Percentiles rank a stretch among this genome's conserved stretches.
These are phyloP conservation scores for Lipomyces anomalus DNA, from an alignment of 805 yeast species.

Conservation along the genomic window DNA sequence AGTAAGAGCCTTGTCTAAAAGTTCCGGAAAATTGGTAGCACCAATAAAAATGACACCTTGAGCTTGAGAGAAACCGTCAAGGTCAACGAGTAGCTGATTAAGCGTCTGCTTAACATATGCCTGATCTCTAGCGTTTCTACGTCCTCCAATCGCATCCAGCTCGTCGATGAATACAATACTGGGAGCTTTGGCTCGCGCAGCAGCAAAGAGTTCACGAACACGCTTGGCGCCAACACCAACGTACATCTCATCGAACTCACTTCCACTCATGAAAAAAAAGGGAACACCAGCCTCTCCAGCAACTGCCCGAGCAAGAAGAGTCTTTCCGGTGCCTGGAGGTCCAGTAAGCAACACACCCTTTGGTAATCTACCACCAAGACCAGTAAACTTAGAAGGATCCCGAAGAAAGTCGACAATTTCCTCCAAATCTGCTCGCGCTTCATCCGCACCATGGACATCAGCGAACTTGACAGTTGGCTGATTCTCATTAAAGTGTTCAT, in stretches of 20 bases:
- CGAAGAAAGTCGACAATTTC: slow-evolving; percentile 96
- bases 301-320: slow-evolving; percentile 92
- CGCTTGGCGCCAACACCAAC: slow-evolving; percentile 99
- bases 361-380: slow-evolving; percentile 94
- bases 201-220: slow-evolving; percentile 86
- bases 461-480: slow-evolving; percentile 80
- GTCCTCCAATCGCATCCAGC: slow-evolving; percentile 97
- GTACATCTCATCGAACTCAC: slow-evolving; percentile 95
- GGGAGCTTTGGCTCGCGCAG: slow-evolving; percentile 93
- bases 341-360: slow-evolving; percentile 96
- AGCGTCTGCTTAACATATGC: slow-evolving; percentile 97
- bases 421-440: slow-evolving; percentile 94
- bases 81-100: slow-evolving; percentile 89
- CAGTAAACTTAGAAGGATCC: slow-evolving; percentile 94
- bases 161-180: slow-evolving; percentile 97
- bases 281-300: slow-evolving; percentile 99
- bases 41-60: slow-evolving; percentile 94
- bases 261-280: slow-evolving; percentile 96
- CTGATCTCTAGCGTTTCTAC: slow-evolving; percentile 94
- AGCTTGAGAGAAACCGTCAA: slow-evolving; percentile 88
- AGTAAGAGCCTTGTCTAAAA: slow-evolving; percentile 92
- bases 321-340: slow-evolving; percentile 99
- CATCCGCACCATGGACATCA: slow-evolving; percentile 97
- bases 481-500: slow-evolving; percentile 77
- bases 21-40: slow-evolving; percentile 97